These are phyloP conservation scores for Diaporthe citri DNA, from an alignment of 2,329 filamentous ascomycete genomes.

Conservation along the genomic window DNA sequence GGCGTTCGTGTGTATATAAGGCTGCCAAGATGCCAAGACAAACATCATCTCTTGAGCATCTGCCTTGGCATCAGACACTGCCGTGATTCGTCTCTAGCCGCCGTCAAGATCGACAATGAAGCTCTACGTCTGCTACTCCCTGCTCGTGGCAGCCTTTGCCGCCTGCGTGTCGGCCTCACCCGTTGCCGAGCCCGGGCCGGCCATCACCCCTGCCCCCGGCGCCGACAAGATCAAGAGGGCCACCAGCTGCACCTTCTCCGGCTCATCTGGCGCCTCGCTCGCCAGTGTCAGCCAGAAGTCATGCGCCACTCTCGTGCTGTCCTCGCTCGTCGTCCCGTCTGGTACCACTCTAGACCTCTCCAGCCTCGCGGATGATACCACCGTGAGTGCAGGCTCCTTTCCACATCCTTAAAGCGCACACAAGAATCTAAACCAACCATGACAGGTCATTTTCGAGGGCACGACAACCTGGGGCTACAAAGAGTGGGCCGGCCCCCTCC, in stretches of 20 bases:
- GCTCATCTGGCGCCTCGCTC: constrained; percentile 52
- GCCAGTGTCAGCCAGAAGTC: constrained; percentile 61
- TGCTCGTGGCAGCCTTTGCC: constrained; percentile 24
- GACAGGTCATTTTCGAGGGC: constrained; percentile 70
- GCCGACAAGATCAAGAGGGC: constrained; percentile 30
- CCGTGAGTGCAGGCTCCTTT: constrained; percentile 45
- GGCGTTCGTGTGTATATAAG: constrained; percentile 14
- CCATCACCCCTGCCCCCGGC: constrained; percentile 33
- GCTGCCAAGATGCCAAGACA: constrained; percentile 28
- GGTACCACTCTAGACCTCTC: constrained; percentile 70
- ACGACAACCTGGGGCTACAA: constrained; percentile 75
- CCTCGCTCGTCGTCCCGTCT: constrained; percentile 66
- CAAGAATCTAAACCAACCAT: constrained; percentile 13
- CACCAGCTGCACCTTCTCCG: constrained; percentile 65
- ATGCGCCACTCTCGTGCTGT: constrained; percentile 66
- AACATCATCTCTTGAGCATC: background rate
- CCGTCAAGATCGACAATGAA: constrained; percentile 24
- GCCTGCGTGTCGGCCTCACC: constrained; percentile 25
- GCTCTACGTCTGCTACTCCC: background rate
- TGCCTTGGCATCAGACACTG: constrained; percentile 25
- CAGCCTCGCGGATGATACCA: constrained; percentile 61
- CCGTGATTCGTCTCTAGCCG: constrained; percentile 3
- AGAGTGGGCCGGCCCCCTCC: constrained; percentile 74
- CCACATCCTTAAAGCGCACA: background rate
- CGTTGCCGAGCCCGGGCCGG: constrained; percentile 24